A percentile compares a stretch with the other conserved stretches of the same genome.
phyloP scores from a whole-genome alignment of 1,284 basidiomycete genomes.

The Cryptococcus sp. region DNA sequence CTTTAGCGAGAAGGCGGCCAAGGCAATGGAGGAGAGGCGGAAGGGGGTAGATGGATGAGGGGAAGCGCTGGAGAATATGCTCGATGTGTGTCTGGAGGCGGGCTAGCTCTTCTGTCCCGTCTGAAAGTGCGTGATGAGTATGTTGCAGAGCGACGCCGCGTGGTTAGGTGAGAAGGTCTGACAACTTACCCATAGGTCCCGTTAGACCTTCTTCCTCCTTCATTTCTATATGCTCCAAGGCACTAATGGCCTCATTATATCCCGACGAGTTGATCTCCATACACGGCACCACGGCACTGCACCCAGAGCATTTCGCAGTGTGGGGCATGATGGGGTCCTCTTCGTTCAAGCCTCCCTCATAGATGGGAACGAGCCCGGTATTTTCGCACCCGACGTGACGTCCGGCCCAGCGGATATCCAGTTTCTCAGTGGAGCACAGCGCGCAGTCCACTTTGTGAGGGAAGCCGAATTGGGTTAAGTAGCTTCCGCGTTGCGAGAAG shows the following conservation, averaged over 20 bases:
- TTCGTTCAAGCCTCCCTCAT: neutral
- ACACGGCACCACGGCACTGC: too few relatives aligned
- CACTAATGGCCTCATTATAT: too few relatives aligned
- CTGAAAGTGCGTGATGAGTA: neutral
- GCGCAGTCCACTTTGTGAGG: neutral
- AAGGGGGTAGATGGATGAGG: neutral
- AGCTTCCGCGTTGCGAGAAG: neutral
- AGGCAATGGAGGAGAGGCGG: neutral
- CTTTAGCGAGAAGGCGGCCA: neutral
- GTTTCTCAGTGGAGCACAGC: neutral
- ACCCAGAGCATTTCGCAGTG: too few relatives aligned
- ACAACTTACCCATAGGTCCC: neutral
- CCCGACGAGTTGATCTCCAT: too few relatives aligned
- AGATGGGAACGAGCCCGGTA: neutral
- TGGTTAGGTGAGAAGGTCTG: neutral
- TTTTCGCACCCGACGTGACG: neutral
- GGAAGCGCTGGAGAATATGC: neutral
- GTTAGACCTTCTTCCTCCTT: neutral
- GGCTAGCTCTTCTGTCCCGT: neutral
- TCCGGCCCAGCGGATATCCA: slow-evolving; percentile 4
- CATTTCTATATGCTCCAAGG: neutral
- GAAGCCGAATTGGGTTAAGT: slow-evolving; percentile 1
- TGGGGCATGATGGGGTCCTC: neutral
- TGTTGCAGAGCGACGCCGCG: too few relatives aligned
- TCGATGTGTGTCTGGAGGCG: neutral